Evolutionary conservation across 176 grass and related monocot genomes (phyloP), one percentile per base, ranked within the genome.

Genomic region (Aegilops umbellulata): DNA sequence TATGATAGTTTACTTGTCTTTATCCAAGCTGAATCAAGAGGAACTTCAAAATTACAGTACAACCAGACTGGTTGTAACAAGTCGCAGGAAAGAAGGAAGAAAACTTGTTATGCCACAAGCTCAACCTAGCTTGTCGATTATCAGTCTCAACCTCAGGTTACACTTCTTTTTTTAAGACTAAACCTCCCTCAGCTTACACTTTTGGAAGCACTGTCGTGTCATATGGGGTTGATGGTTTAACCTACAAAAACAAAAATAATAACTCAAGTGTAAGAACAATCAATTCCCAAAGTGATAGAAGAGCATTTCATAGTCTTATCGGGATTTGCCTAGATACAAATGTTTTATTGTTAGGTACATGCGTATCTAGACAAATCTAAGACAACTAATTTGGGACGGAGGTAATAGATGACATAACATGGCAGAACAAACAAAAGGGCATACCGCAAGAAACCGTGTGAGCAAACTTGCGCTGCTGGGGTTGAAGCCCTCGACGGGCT

Each of bases 131-230:
- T 64, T 69, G 81, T 41, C 13, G 17, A 81, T 49, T 72, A 55
- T 41, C 15, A 26, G 17, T 76, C 25, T 76, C 26, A 76, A 30
- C 73, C 34, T 46, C 35, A 35, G 13, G 5, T 80, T 79, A 95
- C 49, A 53, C 16, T 53, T 53, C 49, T 19, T 53, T 19, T 19
- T 19, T 47, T 47, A 15, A 17, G 49, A 53, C 16, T 53, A 53
- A 53, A 30, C 44, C 34, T 47, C 24, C 44, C 34, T 47, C 29
- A 25, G 13, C 4, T 76, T 80, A 95, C 36, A 92, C 81, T 75
- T 91, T 89, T 0, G 91, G 94, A 3, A 91, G 84, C 23, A 90
- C 66, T 4, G 94, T 89, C n/a, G 86, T 80, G 60, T 85, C 86
- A 42, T 15, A 82, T 26, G 90, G 77, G 17, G 71, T 68, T 25